Evolutionary conservation across 2,329 filamentous ascomycete species (phyloP).

Genomic region (Aureobasidium sp.): DNA sequence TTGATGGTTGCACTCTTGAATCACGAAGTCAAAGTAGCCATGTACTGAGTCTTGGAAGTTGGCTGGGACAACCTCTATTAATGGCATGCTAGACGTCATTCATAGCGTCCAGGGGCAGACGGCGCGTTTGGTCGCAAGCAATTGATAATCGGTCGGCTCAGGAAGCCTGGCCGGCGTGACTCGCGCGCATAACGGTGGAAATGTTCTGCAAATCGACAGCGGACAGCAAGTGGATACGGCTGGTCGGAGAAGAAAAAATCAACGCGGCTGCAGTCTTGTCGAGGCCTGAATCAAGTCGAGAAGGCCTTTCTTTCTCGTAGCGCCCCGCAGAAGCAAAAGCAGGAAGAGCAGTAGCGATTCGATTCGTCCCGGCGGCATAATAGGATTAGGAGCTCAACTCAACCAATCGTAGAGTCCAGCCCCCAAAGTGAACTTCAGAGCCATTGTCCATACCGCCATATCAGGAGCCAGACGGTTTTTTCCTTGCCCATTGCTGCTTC

Average conservation of each 20-base stretch:
- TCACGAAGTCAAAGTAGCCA: not conserved
- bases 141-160: not conserved
- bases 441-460: constrained; percentile 5
- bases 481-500: not conserved
- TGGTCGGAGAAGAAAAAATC: not conserved
- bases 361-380: constrained; percentile 7
- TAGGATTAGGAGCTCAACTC: constrained; percentile 9
- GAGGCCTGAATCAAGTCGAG: not conserved
- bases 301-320: not conserved
- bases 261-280: not conserved
- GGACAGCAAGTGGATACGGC: not conserved
- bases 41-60: not conserved
- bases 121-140: not conserved
- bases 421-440: constrained; percentile 7
- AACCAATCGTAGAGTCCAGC: constrained; percentile 11
- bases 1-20: not conserved
- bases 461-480: constrained; percentile 8
- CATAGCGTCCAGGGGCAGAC: not conserved
- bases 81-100: not conserved
- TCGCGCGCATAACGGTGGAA: constrained; percentile 8
- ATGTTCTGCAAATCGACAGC: not conserved
- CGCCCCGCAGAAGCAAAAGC: constrained; percentile 9
- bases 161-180: not conserved
- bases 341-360: not conserved
- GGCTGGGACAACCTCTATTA: not conserved